Base-by-base conservation (phyloP, 2,329 filamentous ascomycete species). In the Arthrocladium fulminans region DNA sequence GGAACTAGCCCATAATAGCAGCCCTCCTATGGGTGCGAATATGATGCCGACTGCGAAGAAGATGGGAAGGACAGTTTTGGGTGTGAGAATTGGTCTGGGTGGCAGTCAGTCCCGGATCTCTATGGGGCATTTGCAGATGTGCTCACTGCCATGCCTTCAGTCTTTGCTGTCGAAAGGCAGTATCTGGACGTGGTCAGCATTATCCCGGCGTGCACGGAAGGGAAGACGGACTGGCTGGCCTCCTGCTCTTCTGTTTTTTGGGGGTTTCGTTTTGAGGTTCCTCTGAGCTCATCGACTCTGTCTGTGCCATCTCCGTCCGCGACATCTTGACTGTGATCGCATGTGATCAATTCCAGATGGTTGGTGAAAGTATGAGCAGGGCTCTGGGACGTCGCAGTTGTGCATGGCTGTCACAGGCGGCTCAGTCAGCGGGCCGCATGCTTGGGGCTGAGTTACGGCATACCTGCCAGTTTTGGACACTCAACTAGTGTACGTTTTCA, bases 101-200 rank as follows among this genome's bases (percentile, higher is more conserved):
- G 54, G n/a, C 56, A 57, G 46, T 57, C 54, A 58, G 50, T 29
- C 39, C 15, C 32, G 35, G 9, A 15, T 19, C 25, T 13, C n/a
- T 47, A 58, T 48, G 57, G 55, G 41, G 47, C 13, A 13, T 4
- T 9, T 34, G 48, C 23, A 19, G 12, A 22, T 47, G 40, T 35
- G 79, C 88, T 69, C 75, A 94, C 84, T 98, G 92, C 92, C 92
- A 98, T 73, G 92, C 92, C 72, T 97, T 96, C 67, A 98, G 72
- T 64, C 92, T 83, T 70, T 98, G 92, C 66, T 98, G 92, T 60
- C 92, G 80, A 66, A 97, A 98, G 9, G 92, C 92, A 51, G 90
- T 97, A 72, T 97, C 88, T 94, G 62, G 48, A 52, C 55, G 29
- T 37, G 48, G 24, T 52, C 37, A 55, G 51, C 47, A 48, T 25